phyloP scores from a whole-genome alignment of 345 rosid species.

The Euphorbia pulcherrima region DNA sequence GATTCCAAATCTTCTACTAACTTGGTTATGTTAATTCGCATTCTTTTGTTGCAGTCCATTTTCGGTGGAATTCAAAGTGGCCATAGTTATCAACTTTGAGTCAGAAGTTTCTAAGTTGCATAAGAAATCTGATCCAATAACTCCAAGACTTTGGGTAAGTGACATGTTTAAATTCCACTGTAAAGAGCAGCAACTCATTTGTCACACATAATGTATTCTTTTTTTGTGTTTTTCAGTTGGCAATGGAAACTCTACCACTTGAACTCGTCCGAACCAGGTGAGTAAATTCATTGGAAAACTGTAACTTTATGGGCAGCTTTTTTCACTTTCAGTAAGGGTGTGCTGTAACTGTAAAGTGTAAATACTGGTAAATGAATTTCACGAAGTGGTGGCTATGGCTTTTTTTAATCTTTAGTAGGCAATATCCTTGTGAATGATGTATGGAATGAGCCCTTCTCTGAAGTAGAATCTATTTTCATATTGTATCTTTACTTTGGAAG shows the following conservation, averaged over 20 bases:
- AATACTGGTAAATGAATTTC: neutral
- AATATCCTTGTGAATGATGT: neutral
- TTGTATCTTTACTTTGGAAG: neutral
- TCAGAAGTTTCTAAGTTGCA: conserved; percentile 63
- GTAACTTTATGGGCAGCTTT: neutral
- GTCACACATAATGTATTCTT: conserved; percentile 12
- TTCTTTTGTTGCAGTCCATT: conserved; percentile 51
- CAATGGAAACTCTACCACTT: conserved; percentile 75
- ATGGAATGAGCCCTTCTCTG: neutral
- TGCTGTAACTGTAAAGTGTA: neutral
- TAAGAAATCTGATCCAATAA: conserved; percentile 67
- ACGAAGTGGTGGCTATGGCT: neutral
- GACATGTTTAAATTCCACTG: neutral
- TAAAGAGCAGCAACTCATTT: conserved; percentile 3
- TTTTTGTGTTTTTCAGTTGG: conserved; percentile 43
- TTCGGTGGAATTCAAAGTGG: conserved; percentile 78
- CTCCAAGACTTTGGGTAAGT: conserved; percentile 90
- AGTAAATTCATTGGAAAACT: conserved; percentile 12
- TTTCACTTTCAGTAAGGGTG: neutral
- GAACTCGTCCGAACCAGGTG: conserved; percentile 69
- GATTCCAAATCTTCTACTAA: too few relatives aligned
- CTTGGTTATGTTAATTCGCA: too few relatives aligned
- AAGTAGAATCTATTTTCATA: too few relatives aligned
- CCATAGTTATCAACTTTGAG: conserved; percentile 60
- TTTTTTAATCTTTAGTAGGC: neutral